phyloP scores from a whole-genome alignment of 371 early-diverging fungal genomes.

The Chytridium lagenaria region DNA sequence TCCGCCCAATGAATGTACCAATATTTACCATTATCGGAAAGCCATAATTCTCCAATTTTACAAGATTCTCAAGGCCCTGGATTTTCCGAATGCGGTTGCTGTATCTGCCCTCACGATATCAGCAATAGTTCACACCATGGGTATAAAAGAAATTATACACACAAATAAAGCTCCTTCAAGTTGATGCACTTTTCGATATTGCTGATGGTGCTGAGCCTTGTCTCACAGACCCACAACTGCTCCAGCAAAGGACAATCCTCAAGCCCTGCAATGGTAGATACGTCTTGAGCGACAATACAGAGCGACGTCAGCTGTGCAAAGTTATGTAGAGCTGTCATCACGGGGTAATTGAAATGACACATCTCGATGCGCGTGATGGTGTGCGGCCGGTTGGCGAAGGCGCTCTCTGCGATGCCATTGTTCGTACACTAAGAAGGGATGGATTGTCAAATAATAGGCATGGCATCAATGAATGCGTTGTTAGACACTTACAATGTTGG shows the following conservation, averaged over 20 bases:
- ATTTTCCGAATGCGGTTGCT: constrained; percentile 51
- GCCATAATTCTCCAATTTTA: constrained; percentile 52
- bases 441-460: not conserved
- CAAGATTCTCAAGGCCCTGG: constrained; percentile 49
- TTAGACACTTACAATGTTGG: constrained; percentile 33
- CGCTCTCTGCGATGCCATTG: constrained; percentile 49
- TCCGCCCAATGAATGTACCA: not conserved
- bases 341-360: constrained; percentile 57
- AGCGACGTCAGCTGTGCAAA: constrained; percentile 49
- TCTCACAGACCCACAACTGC: constrained; percentile 62
- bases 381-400: constrained; percentile 33
- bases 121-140: not conserved
- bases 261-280: constrained; percentile 47
- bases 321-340: constrained; percentile 43
- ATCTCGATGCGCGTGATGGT: constrained; percentile 49
- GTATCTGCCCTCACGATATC: constrained; percentile 41
- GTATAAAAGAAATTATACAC: constrained; percentile 17
- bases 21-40: constrained; percentile 56
- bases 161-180: constrained; percentile 55
- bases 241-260: constrained; percentile 44
- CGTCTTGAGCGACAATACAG: constrained; percentile 60
- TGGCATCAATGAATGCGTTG: too few species aligned
- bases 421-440: constrained; percentile 38
- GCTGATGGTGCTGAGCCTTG: constrained; percentile 40
- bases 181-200: constrained; percentile 43